Base-by-base conservation (phyloP, 495 filamentous ascomycete species). In the Xylaria curta region DNA sequence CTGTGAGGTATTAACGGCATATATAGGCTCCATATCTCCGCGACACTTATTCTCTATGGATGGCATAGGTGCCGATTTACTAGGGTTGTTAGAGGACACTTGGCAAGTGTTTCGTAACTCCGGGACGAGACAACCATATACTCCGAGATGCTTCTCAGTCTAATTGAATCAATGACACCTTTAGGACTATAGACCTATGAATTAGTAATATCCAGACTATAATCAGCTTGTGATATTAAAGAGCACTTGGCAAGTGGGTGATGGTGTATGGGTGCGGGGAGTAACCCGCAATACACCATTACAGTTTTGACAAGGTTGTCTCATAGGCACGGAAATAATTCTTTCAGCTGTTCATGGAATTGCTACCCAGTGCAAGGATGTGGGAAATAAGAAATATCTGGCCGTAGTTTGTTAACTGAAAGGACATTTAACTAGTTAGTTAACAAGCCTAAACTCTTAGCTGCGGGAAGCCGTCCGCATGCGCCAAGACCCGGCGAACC, bases 391-490 rank as follows among this genome's bases (percentile, higher is more conserved):
- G 38, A 42, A 2, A 42, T 40, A 40, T 13, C 9, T 42, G 2
- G 2, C 38, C 38, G 9, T 13, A 42, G 12, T 42, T 12, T 42
- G 38, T 42, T 42, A 10, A 42, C 13, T 42, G 0, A 42, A 42
- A 42, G 38, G 12, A 42, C 38, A 42, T 3, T 42, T 17, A 46
- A 5, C 42, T 5, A 46, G 13, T 17, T 38, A 38, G 36, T 38
- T 5, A 38, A 7, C 36, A 38, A 38, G 13, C 4, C 13, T 46
- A 9, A 24, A 10, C 8, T 21, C 51, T 54, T 54, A 3, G 51
- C n/a, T 38, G 56, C 56, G 58, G 58, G 31, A 38, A 60, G 31
- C 31, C 38, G 21, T 10, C 58, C 58, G 58, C 58, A 60, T 21
- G 13, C 12, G 33, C 58, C 58, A 38, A 38, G 56, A n/a, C 15